Percentiles rank a stretch among this genome's conserved stretches.
Conservation (phyloP, 805 yeast genomes). For the Candida gorgasii region DNA sequence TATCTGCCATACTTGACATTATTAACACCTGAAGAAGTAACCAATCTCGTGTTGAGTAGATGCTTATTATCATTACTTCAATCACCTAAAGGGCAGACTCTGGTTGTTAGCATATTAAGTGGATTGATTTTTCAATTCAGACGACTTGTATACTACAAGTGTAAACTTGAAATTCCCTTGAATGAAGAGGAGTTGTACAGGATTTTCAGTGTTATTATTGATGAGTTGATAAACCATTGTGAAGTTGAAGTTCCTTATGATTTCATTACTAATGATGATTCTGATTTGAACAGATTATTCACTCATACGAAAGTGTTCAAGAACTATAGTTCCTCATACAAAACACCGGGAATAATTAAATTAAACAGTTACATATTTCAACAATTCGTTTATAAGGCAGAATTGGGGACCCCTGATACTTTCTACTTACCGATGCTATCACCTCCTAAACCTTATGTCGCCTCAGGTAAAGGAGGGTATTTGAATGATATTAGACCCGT, state of each 20-base stretch:
- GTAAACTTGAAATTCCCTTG: conserved; percentile 5
- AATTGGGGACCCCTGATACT: conserved; percentile 13
- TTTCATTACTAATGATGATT: neutral
- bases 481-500: conserved; percentile 25
- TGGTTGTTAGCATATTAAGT: conserved; percentile 1
- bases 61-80: neutral
- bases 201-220: conserved; percentile 9
- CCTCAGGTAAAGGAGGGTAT: conserved; percentile 38
- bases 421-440: conserved; percentile 38
- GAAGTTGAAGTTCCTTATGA: conserved; percentile 4
- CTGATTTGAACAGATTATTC: conserved; percentile 9
- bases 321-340: neutral
- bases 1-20: conserved; percentile 9
- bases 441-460: conserved; percentile 38
- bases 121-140: neutral
- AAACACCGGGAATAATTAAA: conserved; percentile 20
- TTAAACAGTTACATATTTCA: conserved; percentile 25
- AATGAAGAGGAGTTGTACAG: conserved; percentile 10
- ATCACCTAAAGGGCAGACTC: neutral
- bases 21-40: conserved; percentile 2
- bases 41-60: neutral
- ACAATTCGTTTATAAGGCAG: conserved; percentile 14
- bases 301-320: conserved; percentile 9
- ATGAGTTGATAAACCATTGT: conserved; percentile 13
- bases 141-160: neutral